Evolutionary conservation across 2,329 filamentous ascomycete species (phyloP), one percentile per base, ranked within the genome.

Genomic region (Ophiostoma sp.): DNA sequence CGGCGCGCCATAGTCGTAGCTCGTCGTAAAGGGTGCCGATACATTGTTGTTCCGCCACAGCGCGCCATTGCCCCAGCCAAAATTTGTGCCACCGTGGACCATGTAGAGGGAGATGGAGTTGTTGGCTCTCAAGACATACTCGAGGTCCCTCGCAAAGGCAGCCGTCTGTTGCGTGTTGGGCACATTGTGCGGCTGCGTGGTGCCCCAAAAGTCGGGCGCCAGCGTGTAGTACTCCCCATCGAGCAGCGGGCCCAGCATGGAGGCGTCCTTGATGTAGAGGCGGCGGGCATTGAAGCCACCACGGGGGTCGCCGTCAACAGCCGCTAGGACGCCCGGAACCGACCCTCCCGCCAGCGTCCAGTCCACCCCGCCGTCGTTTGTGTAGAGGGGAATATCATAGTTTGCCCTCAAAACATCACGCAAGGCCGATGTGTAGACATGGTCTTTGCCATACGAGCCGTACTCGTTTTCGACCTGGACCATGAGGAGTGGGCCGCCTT

Each of bases 381-480:
- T 75, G 71, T 75, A 75, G 59, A 73, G 63, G 15, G 64, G 45
- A 9, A 72, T 50, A 48, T 70, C 48, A 7, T 64, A 64, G 25
- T 52, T 25, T 71, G 36, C n/a, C 19, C 48, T 52, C 64, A 59
- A 36, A 42, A 28, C 55, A n/a, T 73, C 59, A 5, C 52, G 50
- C 12, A 70, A 70, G 70, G 68, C 66, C 28, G 71, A 57, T 39
- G 59, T 70, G 63, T 72, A 73, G 11, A 52, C n/a, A 61, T 36
- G 57, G 61, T 74, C 64, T 17, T 33, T 31, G 42, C 64, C 64
- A 45, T 69, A 71, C 6, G 69, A 61, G 19, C 57, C 69, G 45
- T 95, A 95, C 80, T 96, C 93, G 75, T 96, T 96, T 80, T 96
- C 93, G 0, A 92, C 91, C 80, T 97, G 93, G 55, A 92, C 87